Base-by-base conservation (phyloP, 768 basidiomycete species). In the Piloderma croceum region DNA sequence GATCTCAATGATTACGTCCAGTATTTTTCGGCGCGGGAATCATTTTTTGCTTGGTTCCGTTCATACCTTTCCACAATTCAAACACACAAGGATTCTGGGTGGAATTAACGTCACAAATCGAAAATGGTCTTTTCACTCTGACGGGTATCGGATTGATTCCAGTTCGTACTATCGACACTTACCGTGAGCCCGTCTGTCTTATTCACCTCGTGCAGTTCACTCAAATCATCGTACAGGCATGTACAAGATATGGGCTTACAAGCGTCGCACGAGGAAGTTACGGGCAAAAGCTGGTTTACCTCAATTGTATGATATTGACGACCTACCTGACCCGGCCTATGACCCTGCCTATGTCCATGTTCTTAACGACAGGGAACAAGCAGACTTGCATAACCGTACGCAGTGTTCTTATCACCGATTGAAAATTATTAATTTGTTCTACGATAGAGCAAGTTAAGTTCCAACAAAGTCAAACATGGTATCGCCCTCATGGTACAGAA, bases 1-100 rank as follows among this genome's bases (percentile, higher is more conserved):
- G 31, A 48, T 36, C 22, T 49, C 24, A 24, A 43, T 21, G 25
- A 20, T 34, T 25, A 6, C 31, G 10, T 15, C 5, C 52, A 76
- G 89, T 82, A 0, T 90, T 92, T 52, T 92, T 88, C 89, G 89
- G 90, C 12, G 76, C 85, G 17, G 89, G 81, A 3, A 80, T 92
- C 46, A 83, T 90, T 11, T 60, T 90, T 38, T 81, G 90, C 60
- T 61, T 87, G 4, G 64, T 60, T 18, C 77, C 74, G 54, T 69
- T 78, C 33, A 89, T 90, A 57, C 78, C 85, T 51, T 61, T 85
- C 3, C 77, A 84, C 51, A 81, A 85, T 49, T 58, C 66, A 7
- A 72, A 83, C 39, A 73, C 68, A 0, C 81, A 90, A 62, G 80
- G 81, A 18, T 81, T 84, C 41, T 92, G 89, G 90, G 73, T 89